phyloP scores from a whole-genome alignment of 306 rosid species.

The Medicago arabica region DNA sequence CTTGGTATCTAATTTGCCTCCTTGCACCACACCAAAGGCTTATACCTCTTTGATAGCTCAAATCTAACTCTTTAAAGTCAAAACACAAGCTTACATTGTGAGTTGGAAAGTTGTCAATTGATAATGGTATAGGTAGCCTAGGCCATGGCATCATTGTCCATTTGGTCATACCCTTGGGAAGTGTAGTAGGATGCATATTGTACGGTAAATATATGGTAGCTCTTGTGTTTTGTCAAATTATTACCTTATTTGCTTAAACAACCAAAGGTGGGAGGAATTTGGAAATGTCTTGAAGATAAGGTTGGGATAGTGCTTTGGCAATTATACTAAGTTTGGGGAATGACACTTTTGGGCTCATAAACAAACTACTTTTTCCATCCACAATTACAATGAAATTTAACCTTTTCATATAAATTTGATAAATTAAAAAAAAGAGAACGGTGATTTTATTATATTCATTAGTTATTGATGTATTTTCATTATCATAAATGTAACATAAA shows the following conservation, averaged over 20 bases:
- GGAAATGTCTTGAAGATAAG: conserved; percentile 40
- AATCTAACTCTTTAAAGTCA: conserved; percentile 21
- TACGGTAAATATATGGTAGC: conserved; percentile 3
- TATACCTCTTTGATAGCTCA: conserved; percentile 27
- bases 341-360: conserved; percentile 10
- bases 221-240: conserved; percentile 21
- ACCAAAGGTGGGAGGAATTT: conserved; percentile 13
- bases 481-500: no score
- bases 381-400: no score
- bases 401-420: no score
- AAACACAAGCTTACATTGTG: conserved; percentile 21
- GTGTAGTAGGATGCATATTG: conserved; percentile 32
- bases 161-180: conserved; percentile 21
- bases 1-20: conserved; percentile 62
- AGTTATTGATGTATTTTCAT: no score
- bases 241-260: conserved; percentile 19
- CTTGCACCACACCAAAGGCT: conserved; percentile 52
- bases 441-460: no score
- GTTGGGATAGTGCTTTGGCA: conserved; percentile 25
- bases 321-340: not conserved
- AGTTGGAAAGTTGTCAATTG: conserved; percentile 3
- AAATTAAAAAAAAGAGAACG: no score
- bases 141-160: conserved; percentile 35
- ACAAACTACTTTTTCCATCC: not conserved
- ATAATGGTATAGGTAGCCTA: conserved; percentile 35